These are phyloP conservation scores for Polygonum maritimum DNA, from an alignment of 148 eudicot genomes.

Conservation along the genomic window DNA sequence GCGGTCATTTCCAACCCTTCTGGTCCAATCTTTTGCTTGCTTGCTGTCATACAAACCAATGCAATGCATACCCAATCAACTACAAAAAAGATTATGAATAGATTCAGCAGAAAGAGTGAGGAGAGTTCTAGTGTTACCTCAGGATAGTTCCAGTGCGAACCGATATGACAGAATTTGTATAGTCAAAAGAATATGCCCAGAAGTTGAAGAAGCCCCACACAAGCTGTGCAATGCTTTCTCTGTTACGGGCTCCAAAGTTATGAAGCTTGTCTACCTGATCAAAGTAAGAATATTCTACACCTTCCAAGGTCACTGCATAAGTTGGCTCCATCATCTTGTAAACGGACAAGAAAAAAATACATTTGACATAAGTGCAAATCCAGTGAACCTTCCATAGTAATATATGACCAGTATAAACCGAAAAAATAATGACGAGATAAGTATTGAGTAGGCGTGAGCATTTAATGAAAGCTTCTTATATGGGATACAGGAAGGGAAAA, in stretches of 20 bases:
- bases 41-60: slow-evolving; percentile 39
- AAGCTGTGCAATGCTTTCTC: slow-evolving; percentile 63
- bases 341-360: not conserved
- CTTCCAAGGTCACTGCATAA: slow-evolving; percentile 54
- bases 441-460: not conserved
- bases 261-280: slow-evolving; percentile 74
- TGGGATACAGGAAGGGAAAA: not conserved
- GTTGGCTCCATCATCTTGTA: slow-evolving; percentile 69
- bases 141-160: slow-evolving; percentile 58
- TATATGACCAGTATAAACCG: not conserved
- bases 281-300: slow-evolving; percentile 55
- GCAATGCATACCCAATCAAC: not conserved
- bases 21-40: slow-evolving; percentile 87
- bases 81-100: not conserved
- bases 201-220: slow-evolving; percentile 88
- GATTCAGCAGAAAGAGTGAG: not conserved
- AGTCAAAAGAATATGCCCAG: slow-evolving; percentile 95
- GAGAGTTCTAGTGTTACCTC: slow-evolving; percentile 36
- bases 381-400: not conserved
- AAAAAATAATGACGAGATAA: not conserved
- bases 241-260: slow-evolving; percentile 60
- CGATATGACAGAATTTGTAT: slow-evolving; percentile 73
- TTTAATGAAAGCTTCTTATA: not conserved
- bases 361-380: too few species aligned
- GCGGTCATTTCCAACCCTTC: slow-evolving; percentile 87